These are phyloP conservation scores for Thraustochytrium striatum DNA, from an alignment of 352 stramenopile species.

Conservation along the genomic window DNA sequence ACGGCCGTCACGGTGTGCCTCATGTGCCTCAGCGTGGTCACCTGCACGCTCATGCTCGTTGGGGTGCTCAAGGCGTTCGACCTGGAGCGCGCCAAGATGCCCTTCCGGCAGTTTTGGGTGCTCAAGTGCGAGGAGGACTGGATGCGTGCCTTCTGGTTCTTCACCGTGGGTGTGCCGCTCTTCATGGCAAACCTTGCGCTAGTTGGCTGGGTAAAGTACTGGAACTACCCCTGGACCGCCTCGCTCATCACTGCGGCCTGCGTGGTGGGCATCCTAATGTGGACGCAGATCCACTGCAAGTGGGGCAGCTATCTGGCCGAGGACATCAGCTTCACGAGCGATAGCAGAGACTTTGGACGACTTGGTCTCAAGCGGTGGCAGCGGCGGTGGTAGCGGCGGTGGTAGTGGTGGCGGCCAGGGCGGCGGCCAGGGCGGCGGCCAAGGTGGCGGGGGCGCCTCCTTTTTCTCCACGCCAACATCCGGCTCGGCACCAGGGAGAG, in stretches of 20 bases:
- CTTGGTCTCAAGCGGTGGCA: too few species aligned
- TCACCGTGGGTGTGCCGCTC: slow-evolving; percentile 38
- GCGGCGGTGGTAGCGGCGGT: too few species aligned
- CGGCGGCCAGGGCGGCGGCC: too few species aligned
- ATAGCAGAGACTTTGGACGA: too few species aligned
- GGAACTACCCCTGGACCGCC: neutral
- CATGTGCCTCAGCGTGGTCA: slow-evolving; percentile 41
- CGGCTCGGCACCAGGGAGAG: too few species aligned
- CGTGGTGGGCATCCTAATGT: slow-evolving; percentile 9
- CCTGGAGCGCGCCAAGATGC: slow-evolving; percentile 42
- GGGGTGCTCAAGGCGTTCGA: slow-evolving; percentile 47
- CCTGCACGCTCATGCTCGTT: slow-evolving; percentile 47
- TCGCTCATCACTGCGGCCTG: slow-evolving; percentile 38
- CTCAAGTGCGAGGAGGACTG: slow-evolving; percentile 48
- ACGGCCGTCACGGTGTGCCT: slow-evolving; percentile 46
- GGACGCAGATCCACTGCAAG: slow-evolving; percentile 21
- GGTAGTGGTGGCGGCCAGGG: too few species aligned
- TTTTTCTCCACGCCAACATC: too few species aligned
- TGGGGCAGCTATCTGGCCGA: slow-evolving; percentile 42
- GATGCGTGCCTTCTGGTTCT: slow-evolving; percentile 46
- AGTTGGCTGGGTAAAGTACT: slow-evolving; percentile 40
- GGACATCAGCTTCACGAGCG: slow-evolving; percentile 21
- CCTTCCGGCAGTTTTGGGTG: slow-evolving; percentile 45
- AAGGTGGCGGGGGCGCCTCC: too few species aligned
- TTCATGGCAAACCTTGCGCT: slow-evolving; percentile 46